A percentile compares a stretch with the other conserved stretches of the same genome.
Conservation (phyloP, 192 early-diverging fungal species). For the Ambispora gerdemannii region DNA sequence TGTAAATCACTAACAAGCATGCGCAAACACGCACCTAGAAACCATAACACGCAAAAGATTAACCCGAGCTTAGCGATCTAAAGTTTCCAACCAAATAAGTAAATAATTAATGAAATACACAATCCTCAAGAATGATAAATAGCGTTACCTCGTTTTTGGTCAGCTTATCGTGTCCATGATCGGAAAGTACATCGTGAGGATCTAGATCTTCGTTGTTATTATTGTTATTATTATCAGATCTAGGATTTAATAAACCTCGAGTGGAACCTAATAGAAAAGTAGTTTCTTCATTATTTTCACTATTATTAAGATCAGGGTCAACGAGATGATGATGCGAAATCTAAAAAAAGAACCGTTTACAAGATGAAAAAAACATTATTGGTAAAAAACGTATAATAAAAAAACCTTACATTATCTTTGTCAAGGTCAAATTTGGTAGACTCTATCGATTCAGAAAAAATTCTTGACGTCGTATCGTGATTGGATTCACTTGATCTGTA, state of each 20-base stretch:
- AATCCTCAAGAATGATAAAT: background rate
- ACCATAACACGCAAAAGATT: constrained; percentile 75
- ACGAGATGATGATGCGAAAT: background rate
- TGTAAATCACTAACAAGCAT: background rate
- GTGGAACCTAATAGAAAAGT: background rate
- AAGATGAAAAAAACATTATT: background rate
- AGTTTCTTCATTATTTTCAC: background rate
- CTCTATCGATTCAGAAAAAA: background rate
- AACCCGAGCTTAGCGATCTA: constrained; percentile 62
- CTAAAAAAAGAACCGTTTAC: background rate
- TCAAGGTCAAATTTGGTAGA: background rate
- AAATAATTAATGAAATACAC: background rate
- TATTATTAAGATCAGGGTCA: background rate
- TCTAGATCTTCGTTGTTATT: background rate
- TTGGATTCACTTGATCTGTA: constrained; percentile 15
- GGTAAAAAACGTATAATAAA: background rate
- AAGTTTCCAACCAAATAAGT: constrained; percentile 19
- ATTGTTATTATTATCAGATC: background rate
- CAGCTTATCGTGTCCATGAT: background rate
- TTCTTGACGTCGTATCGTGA: constrained; percentile 9
- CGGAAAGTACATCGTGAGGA: background rate
- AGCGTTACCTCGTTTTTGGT: constrained; percentile 30
- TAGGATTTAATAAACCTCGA: too few relatives aligned
- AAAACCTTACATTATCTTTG: constrained; percentile 3
- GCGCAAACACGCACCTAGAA: constrained; percentile 46